These are phyloP conservation scores for Sutorius eximius DNA, from an alignment of 1,284 basidiomycete species.

Conservation along the genomic window DNA sequence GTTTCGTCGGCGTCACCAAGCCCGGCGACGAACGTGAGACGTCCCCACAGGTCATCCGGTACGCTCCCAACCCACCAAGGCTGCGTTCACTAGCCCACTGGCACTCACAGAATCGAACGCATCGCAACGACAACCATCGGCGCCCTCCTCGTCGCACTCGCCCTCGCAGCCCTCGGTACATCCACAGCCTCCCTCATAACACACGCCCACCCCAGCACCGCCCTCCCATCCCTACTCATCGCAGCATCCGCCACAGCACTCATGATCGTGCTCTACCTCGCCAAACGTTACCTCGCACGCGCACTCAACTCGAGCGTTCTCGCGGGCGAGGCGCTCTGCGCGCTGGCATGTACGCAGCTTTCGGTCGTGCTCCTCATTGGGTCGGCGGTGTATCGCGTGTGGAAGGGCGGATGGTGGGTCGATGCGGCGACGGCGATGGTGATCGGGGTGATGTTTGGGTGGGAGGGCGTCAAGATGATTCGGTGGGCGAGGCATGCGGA, in stretches of 20 bases:
- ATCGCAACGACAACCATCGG: conserved; percentile 40
- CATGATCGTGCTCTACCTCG: conserved; percentile 43
- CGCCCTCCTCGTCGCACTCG: conserved; percentile 37
- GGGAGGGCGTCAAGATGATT: conserved; percentile 45
- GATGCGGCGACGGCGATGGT: conserved; percentile 43
- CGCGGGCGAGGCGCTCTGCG: conserved; percentile 43
- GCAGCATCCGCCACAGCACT: conserved; percentile 41
- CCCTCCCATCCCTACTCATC: conserved; percentile 40
- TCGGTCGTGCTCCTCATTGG: conserved; percentile 37
- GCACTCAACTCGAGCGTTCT: conserved; percentile 45
- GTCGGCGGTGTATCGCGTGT: conserved; percentile 37
- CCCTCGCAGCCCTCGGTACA: conserved; percentile 37
- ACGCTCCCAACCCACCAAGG: background rate
- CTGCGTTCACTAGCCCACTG: too few species aligned
- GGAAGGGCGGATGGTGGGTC: conserved; percentile 49
- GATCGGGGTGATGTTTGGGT: conserved; percentile 42
- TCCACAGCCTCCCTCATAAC: conserved; percentile 38
- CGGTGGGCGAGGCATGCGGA: conserved; percentile 36
- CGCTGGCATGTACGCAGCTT: conserved; percentile 35
- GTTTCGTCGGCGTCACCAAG: conserved; percentile 37
- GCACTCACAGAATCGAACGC: conserved; percentile 38
- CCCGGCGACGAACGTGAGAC: conserved; percentile 36
- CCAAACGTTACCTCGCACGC: conserved; percentile 45
- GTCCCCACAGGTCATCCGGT: conserved; percentile 33
- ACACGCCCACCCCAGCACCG: conserved; percentile 39